phyloP scores from a whole-genome alignment of 352 stramenopile species.

The Globisporangium alternatum region DNA sequence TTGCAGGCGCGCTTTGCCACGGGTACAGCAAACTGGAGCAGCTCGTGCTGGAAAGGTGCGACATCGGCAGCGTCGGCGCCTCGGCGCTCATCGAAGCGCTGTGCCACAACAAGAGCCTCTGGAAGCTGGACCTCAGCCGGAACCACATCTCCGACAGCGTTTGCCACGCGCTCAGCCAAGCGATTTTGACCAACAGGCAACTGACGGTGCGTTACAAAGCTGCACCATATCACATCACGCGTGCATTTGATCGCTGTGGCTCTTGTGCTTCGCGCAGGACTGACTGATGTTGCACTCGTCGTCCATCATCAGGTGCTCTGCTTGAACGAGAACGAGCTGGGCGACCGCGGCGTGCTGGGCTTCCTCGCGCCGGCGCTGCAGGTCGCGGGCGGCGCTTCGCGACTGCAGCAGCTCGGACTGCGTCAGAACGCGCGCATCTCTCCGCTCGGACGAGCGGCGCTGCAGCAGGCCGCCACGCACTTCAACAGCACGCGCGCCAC shows the following conservation, averaged over 20 bases:
- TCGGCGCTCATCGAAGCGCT: constrained; percentile 50
- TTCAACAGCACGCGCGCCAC: constrained; percentile 27
- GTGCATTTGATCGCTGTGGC: neutral
- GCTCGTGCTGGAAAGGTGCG: constrained; percentile 67
- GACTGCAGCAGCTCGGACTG: constrained; percentile 54
- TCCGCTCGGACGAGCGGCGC: constrained; percentile 21
- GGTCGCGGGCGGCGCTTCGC: constrained; percentile 17
- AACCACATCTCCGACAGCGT: constrained; percentile 63
- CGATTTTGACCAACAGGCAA: constrained; percentile 32
- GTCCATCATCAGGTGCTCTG: constrained; percentile 32
- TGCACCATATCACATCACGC: neutral
- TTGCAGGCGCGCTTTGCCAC: constrained; percentile 46
- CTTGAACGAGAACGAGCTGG: constrained; percentile 51
- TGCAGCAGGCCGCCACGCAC: constrained; percentile 26
- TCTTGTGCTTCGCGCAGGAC: neutral
- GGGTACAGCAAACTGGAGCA: constrained; percentile 55
- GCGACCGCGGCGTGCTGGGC: constrained; percentile 50
- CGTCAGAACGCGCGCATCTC: constrained; percentile 44
- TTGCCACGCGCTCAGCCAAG: constrained; percentile 32
- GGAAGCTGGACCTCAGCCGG: constrained; percentile 70
- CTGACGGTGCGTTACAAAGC: constrained; percentile 26
- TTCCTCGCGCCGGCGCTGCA: constrained; percentile 45
- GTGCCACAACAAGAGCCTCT: constrained; percentile 41
- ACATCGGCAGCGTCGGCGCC: constrained; percentile 46
- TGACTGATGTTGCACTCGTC: neutral